These are phyloP conservation scores for Scopulariopsis brevicaulis DNA, from an alignment of 2,329 filamentous ascomycete genomes.

Conservation along the genomic window DNA sequence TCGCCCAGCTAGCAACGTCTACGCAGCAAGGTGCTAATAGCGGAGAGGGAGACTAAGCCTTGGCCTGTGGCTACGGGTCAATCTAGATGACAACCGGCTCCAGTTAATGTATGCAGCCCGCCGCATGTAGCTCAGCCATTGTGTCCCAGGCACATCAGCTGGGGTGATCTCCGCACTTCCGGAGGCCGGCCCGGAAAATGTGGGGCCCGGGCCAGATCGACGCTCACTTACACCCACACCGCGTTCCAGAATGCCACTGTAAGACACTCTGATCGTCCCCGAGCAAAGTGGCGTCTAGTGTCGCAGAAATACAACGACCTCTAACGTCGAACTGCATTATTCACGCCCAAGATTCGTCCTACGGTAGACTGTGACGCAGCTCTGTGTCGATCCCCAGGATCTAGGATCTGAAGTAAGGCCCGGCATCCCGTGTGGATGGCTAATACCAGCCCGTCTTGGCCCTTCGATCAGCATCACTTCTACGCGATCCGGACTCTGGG, in stretches of 20 bases:
- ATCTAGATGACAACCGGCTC: background rate
- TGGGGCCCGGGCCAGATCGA: background rate
- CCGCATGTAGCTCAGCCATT: background rate
- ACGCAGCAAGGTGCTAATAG: too few species aligned
- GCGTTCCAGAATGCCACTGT: background rate
- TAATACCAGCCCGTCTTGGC: constrained; percentile 5
- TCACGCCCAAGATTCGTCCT: background rate
- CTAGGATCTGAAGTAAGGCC: background rate
- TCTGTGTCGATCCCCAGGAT: background rate
- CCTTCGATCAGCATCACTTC: background rate
- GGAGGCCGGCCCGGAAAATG: background rate
- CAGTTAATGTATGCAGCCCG: background rate
- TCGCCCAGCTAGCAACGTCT: too few species aligned
- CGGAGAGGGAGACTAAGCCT: too few species aligned
- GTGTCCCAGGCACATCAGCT: background rate
- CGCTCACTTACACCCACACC: background rate
- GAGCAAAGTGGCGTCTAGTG: background rate
- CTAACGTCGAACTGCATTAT: background rate
- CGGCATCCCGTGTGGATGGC: background rate
- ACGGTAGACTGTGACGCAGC: background rate
- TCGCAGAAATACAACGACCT: background rate
- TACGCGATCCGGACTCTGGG: constrained; percentile 1
- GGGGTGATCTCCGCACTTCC: background rate
- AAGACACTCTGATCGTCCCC: background rate
- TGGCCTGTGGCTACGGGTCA: background rate